A percentile compares a stretch with the other conserved stretches of the same genome.
phyloP scores from a whole-genome alignment of 495 filamentous ascomycete species.

The Lasiosphaeriaceae sp. region DNA sequence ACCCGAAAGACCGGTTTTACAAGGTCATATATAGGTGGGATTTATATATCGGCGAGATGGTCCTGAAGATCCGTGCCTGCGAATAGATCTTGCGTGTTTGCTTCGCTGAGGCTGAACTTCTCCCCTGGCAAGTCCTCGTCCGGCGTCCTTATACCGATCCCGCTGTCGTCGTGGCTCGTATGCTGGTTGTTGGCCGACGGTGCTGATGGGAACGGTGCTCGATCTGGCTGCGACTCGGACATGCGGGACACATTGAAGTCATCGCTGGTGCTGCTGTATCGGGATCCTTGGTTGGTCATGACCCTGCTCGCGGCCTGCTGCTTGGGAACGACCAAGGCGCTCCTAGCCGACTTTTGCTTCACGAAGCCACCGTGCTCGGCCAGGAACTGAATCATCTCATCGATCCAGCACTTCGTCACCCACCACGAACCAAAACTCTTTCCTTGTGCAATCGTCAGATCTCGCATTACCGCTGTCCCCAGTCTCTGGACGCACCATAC shows the following conservation, averaged over 20 bases:
- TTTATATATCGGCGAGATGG: conserved; percentile 12
- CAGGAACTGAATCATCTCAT: conserved; percentile 91
- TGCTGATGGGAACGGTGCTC: conserved; percentile 38
- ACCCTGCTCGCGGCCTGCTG: conserved; percentile 23
- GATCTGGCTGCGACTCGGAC: conserved; percentile 37
- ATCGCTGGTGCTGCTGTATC: conserved; percentile 42
- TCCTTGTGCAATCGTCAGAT: conserved; percentile 76
- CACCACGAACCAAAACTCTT: conserved; percentile 94
- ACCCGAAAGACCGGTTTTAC: not conserved
- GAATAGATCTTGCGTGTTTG: conserved; percentile 26
- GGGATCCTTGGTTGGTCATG: conserved; percentile 32
- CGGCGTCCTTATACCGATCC: conserved; percentile 61
- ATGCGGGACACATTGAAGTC: conserved; percentile 35
- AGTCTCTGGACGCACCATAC: conserved; percentile 66
- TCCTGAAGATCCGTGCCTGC: conserved; percentile 25
- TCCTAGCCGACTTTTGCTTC: conserved; percentile 37
- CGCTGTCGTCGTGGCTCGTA: conserved; percentile 61
- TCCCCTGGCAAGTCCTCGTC: conserved; percentile 55
- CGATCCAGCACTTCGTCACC: conserved; percentile 96
- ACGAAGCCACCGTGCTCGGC: conserved; percentile 92
- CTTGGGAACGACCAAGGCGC: conserved; percentile 21
- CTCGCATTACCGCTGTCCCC: conserved; percentile 66
- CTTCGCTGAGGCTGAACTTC: conserved; percentile 45
- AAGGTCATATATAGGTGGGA: not conserved
- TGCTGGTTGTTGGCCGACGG: conserved; percentile 27